Percentiles rank a stretch among this genome's conserved stretches.
phyloP scores from a whole-genome alignment of 139 green algal genomes.

The Chlorella sp. region DNA sequence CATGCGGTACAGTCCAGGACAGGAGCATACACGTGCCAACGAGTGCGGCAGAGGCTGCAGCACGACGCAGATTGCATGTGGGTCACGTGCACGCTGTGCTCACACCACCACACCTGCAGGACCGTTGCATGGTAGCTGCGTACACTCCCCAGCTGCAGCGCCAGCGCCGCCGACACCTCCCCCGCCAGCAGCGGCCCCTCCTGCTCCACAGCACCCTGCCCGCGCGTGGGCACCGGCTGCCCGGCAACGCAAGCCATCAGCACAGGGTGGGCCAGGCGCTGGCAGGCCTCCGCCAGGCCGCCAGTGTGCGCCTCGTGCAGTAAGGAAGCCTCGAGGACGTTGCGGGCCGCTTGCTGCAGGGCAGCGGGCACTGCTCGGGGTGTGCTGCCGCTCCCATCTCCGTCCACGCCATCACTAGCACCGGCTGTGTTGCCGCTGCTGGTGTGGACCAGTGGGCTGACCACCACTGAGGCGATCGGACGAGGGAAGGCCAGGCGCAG shows the following conservation, averaged over 20 bases:
- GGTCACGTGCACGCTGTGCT: too few species aligned
- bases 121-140: background rate
- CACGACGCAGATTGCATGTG: too few species aligned
- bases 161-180: too few species aligned
- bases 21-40: background rate
- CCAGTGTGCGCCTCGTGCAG: background rate
- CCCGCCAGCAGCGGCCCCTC: too few species aligned
- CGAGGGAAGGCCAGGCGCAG: background rate
- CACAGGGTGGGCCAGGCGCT: background rate
- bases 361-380: background rate
- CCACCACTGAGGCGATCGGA: background rate
- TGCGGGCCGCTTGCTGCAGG: background rate
- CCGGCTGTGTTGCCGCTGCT: background rate
- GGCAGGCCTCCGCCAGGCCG: background rate
- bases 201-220: too few species aligned
- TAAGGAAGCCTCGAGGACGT: background rate
- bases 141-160: background rate
- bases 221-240: too few species aligned
- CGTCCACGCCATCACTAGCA: too few species aligned
- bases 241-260: background rate
- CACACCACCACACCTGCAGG: background rate
- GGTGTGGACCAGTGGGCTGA: background rate
- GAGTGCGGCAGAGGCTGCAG: background rate
- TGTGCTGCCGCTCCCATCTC: too few species aligned
- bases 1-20: background rate